These are phyloP conservation scores for Colletotrichum cereale DNA, from an alignment of 2,329 filamentous ascomycete species.

Conservation along the genomic window DNA sequence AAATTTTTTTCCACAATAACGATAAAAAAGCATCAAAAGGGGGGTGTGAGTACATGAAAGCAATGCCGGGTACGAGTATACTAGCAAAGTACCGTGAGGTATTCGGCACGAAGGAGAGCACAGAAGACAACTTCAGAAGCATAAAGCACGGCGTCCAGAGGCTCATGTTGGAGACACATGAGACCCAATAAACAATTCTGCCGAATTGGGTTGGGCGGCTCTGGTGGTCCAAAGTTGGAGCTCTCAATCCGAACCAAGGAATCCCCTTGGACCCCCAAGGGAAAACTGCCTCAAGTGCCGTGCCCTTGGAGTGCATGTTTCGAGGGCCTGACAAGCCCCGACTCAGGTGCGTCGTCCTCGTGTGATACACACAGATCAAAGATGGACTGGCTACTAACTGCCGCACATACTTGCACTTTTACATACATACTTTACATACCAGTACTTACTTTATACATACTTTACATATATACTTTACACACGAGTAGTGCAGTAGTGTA, in stretches of 20 bases:
- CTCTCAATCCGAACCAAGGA: constrained; percentile 21
- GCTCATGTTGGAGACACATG: constrained; percentile 21
- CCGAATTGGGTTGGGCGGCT: constrained; percentile 9
- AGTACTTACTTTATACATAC: no score
- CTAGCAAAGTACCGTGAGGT: neutral
- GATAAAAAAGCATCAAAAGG: neutral
- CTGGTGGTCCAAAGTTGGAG: constrained; percentile 3
- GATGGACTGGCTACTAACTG: neutral
- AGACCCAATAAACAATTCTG: constrained; percentile 20
- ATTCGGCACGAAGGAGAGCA: neutral
- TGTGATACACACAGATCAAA: neutral
- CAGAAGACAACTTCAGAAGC: constrained; percentile 16
- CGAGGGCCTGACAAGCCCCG: neutral
- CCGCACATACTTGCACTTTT: no score
- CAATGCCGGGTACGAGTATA: no score
- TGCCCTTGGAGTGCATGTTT: constrained; percentile 34
- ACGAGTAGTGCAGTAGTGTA: no score
- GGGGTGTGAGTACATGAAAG: neutral
- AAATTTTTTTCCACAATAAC: no score
- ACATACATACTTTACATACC: no score
- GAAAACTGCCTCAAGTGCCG: constrained; percentile 24
- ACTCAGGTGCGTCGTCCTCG: constrained; percentile 8
- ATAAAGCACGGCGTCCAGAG: constrained; percentile 26
- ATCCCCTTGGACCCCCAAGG: neutral
- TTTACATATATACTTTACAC: no score